These are phyloP conservation scores for Tetrahymena borealis DNA, from an alignment of 73 alveolate genomes.

Conservation along the genomic window DNA sequence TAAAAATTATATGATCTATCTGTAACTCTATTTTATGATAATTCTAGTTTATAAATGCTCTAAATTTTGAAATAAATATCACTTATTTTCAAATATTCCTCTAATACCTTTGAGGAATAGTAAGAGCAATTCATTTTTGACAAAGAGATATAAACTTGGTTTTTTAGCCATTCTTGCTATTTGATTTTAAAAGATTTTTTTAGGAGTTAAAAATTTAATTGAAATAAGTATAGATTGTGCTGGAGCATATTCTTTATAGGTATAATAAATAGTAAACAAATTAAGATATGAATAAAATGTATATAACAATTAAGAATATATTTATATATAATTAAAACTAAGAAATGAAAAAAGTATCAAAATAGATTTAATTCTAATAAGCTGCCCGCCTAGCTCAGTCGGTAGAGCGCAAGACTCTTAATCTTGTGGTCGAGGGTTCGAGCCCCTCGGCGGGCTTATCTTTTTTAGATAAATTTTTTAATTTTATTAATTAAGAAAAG, in stretches of 20 bases:
- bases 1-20: background rate
- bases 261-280: too few relatives aligned
- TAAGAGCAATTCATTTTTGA: background rate
- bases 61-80: background rate
- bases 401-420: slow-evolving; percentile 5
- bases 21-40: background rate
- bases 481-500: too few relatives aligned
- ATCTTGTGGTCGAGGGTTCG: slow-evolving; percentile 5
- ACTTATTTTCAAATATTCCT: background rate
- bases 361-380: background rate
- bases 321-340: background rate
- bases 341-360: background rate
- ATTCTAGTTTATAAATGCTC: background rate
- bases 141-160: background rate
- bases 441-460: background rate
- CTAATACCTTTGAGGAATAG: background rate
- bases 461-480: background rate
- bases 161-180: background rate
- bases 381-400: slow-evolving; percentile 9
- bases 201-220: too few relatives aligned
- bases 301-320: too few relatives aligned
- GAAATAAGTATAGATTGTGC: too few relatives aligned
- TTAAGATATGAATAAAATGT: too few relatives aligned
- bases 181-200: too few relatives aligned
- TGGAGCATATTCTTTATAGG: too few relatives aligned